phyloP scores from a whole-genome alignment of 345 rosid species.

The Lagerstroemia speciosa region DNA sequence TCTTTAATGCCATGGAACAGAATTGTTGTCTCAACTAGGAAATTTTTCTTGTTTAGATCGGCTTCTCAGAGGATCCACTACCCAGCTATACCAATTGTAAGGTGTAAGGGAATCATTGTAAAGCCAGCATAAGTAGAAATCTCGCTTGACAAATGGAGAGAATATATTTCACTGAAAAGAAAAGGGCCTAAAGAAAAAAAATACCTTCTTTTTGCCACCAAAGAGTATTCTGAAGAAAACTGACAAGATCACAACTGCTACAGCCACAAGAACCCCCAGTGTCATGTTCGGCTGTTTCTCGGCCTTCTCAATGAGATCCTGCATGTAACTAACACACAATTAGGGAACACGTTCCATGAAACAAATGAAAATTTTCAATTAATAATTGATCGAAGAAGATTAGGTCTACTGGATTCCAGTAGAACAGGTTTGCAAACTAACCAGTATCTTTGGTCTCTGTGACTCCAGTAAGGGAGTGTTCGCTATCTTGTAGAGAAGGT shows the following conservation, averaged over 20 bases:
- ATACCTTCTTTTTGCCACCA: constrained; percentile 31
- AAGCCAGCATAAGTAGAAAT: too few relatives aligned
- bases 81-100: neutral
- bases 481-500: constrained; percentile 22
- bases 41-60: neutral
- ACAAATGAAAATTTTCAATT: too few relatives aligned
- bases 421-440: constrained; percentile 2
- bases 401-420: neutral
- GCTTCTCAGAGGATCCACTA: too few relatives aligned
- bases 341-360: neutral
- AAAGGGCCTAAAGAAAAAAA: neutral
- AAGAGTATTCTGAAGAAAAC: constrained; percentile 21
- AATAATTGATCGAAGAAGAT: too few relatives aligned
- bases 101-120: too few relatives aligned
- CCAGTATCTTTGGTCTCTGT: constrained; percentile 18
- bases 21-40: neutral
- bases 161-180: neutral
- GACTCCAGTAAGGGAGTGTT: constrained; percentile 16
- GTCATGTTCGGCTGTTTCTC: constrained; percentile 44
- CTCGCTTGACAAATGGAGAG: too few relatives aligned
- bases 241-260: constrained; percentile 23
- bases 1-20: neutral
- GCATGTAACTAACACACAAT: neutral
- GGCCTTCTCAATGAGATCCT: constrained; percentile 42
- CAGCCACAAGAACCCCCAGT: constrained; percentile 27